phyloP scores from a whole-genome alignment of 345 rosid genomes.

The Gossypium australe region DNA sequence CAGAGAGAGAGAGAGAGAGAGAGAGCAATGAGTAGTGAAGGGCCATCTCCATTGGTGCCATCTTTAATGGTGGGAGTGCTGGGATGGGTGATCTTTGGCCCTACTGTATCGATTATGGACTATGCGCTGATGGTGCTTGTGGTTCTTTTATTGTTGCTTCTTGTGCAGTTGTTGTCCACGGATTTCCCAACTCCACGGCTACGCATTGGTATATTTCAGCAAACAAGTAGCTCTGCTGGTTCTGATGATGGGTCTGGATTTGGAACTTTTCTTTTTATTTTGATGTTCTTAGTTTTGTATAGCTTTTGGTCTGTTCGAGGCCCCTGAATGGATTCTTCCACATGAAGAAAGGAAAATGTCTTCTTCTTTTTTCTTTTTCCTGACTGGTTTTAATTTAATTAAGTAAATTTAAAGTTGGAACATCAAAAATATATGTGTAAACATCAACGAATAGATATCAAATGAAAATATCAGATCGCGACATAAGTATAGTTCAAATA shows the following conservation, averaged over 20 bases:
- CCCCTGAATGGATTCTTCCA: too few species aligned
- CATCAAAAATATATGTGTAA: too few species aligned
- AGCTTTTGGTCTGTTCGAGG: neutral
- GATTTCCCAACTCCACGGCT: neutral
- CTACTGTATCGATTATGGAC: neutral
- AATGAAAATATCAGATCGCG: too few species aligned
- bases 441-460: too few species aligned
- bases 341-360: too few species aligned
- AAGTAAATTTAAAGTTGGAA: too few species aligned
- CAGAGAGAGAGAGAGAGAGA: too few species aligned
- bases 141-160: constrained; percentile 1
- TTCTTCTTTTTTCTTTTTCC: too few species aligned
- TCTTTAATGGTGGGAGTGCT: constrained; percentile 9
- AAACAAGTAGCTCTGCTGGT: constrained; percentile 1
- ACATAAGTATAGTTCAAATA: too few species aligned
- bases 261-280: neutral
- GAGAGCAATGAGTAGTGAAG: neutral
- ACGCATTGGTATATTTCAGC: neutral
- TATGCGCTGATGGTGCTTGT: neutral
- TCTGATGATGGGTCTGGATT: constrained; percentile 11
- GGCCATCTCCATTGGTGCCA: constrained; percentile 14
- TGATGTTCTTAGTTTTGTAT: constrained; percentile 10
- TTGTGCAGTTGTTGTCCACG: constrained; percentile 7
- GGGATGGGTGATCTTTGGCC: constrained; percentile 8
- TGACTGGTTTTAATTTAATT: too few species aligned